Base-by-base conservation (phyloP, 2,329 filamentous ascomycete species). In the Cladophialophora psammophila region DNA sequence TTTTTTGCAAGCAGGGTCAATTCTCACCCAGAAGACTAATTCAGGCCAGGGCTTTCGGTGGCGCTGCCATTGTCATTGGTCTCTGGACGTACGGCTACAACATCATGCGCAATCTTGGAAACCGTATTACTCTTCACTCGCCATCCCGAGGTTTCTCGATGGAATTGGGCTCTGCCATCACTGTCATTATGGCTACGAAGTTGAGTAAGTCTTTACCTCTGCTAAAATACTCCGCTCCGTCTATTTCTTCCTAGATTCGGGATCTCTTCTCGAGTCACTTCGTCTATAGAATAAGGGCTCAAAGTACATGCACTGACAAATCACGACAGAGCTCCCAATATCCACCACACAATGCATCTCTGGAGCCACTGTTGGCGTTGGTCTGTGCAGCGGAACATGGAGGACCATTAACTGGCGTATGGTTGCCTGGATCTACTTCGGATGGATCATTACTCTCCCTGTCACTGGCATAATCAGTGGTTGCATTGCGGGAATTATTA, bases 71-170 rank as follows among this genome's bases (percentile, higher is more conserved):
- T 75, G 90, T 85, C 57, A 71, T 88, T 50, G 90, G 90, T 72
- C 83, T 93, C 63, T 83, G 88, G 75, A 92, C 90, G n/a, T 92
- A 92, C 74, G 90, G 90, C 9, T 92, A 92, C 82, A 92, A 92
- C 82, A 92, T 92, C 80, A 92, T 92, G 90, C 91, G 91, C 81
- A 88, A 91, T 78, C 91, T 93, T 89, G 91, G 91, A 60, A 93
- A 93, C 84, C 90, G 90, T 78, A 88, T 91, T 77, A 91, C 89
- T 65, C 90, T 90, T 78, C 89, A 91, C 76, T 86, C 84, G 2
- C 84, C 84, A 5, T 82, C 78, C 69, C 76, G 84, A 73, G 83
- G 82, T 59, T 91, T 81, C 73, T 91, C 89, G 59, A 93, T 93
- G 90, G 91, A 93, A 76, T 86, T 93, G 85, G 91, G 90, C 54